Evolutionary conservation across 371 early-diverging fungal genomes (phyloP), one percentile per base, ranked within the genome.

Genomic region (Chytridiales sp.): DNA sequence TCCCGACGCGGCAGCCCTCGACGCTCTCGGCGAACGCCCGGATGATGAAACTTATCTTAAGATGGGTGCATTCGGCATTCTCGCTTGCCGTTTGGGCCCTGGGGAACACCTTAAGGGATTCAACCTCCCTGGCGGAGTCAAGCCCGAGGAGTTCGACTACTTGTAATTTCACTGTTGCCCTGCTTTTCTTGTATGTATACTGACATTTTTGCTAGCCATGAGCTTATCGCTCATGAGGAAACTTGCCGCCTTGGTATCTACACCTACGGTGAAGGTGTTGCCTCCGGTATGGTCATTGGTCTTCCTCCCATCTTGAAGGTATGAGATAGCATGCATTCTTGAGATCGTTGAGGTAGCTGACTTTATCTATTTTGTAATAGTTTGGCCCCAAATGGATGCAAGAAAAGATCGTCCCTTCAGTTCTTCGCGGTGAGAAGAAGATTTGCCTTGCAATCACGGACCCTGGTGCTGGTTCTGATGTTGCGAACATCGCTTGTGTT

Each of bases 231-330:
- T n/a, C 74, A 74, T 34, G 74, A 79, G 47, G 81, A 81, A 56
- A 42, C 66, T 19, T 52, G 57, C 30, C 65, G 66, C 11, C n/a
- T 67, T 13, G 74, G 71, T n/a, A 41, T 51, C 21, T 69, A 72
- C 26, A 70, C 69, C 41, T 74, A 58, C 59, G 64, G 43, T n/a
- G 74, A 73, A 44, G 66, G 59, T 48, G 30, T 13, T 4, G 75
- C 54, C 17, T 53, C 69, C 4, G 78, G 75, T 17, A 64, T 58
- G 58, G 47, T 64, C 41, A 74, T 77, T 51, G 76, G 76, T 29
- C 69, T 85, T 1, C 89, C 89, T 8, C 85, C 89, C 6, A 71
- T 88, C 26, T 47, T 76, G 53, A 59, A 73, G n/a, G n/a, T n/a
- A n/a, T n/a, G n/a, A n/a, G n/a, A n/a, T n/a, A n/a, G n/a, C n/a